phyloP scores from a whole-genome alignment of 306 rosid genomes.

The Ceratonia siliqua region DNA sequence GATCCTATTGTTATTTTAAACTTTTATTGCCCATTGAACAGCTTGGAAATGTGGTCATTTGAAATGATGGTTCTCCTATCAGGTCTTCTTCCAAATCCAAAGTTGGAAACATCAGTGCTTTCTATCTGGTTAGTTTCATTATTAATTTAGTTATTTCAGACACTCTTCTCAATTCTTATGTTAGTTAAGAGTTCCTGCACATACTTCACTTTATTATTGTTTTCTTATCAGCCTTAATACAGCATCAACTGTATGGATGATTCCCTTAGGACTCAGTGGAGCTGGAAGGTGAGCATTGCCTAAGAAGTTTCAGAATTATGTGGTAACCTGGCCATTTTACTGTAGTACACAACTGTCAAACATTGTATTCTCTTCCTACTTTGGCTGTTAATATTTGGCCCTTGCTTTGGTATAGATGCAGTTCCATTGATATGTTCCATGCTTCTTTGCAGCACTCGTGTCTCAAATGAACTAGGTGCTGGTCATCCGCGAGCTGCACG shows the following conservation, averaged over 20 bases:
- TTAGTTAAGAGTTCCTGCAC: neutral
- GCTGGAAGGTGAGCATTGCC: constrained; percentile 62
- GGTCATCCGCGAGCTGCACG: constrained; percentile 57
- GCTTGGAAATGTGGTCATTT: constrained; percentile 71
- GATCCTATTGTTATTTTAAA: neutral
- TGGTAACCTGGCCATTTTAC: neutral
- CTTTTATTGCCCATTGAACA: constrained; percentile 16
- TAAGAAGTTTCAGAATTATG: neutral
- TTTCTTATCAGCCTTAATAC: constrained; percentile 46
- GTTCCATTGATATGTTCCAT: neutral
- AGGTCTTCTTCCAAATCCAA: constrained; percentile 70
- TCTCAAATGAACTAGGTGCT: constrained; percentile 82
- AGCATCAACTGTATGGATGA: constrained; percentile 60
- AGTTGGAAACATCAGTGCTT: constrained; percentile 65
- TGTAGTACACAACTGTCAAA: neutral
- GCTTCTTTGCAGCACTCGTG: constrained; percentile 56
- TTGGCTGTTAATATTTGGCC: neutral
- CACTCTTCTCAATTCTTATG: neutral
- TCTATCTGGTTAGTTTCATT: constrained; percentile 55
- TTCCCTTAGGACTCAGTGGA: constrained; percentile 76
- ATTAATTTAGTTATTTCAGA: neutral
- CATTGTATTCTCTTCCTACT: neutral
- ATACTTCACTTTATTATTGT: neutral
- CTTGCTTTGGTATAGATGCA: neutral
- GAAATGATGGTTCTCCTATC: constrained; percentile 67